These are phyloP conservation scores for Colletotrichum sp. DNA, from an alignment of 2,329 filamentous ascomycete species.

Conservation along the genomic window DNA sequence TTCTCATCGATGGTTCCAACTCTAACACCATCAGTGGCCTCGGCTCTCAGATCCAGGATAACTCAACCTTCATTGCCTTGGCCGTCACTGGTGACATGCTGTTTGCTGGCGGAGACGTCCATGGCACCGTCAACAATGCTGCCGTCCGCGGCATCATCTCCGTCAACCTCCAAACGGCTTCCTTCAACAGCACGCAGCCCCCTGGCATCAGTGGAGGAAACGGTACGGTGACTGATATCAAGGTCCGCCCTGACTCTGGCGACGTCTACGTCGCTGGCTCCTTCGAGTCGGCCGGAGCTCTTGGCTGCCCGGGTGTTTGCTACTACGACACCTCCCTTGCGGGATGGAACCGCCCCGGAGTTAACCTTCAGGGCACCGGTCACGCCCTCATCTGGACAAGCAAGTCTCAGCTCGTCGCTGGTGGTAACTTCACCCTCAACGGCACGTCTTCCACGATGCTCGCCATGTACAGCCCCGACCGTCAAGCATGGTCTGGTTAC, in stretches of 20 bases:
- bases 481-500: constrained; percentile 69
- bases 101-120: constrained; percentile 83
- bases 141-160: constrained; percentile 76
- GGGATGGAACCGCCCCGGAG: constrained; percentile 83
- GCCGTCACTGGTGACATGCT: constrained; percentile 70
- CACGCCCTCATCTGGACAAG: constrained; percentile 78
- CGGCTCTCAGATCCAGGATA: constrained; percentile 65
- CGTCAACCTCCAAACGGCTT: constrained; percentile 73
- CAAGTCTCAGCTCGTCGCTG: constrained; percentile 74
- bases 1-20: constrained; percentile 80
- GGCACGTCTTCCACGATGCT: constrained; percentile 68
- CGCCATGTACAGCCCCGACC: constrained; percentile 73
- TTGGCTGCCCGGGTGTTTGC: constrained; percentile 85
- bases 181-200: constrained; percentile 71
- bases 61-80: constrained; percentile 78
- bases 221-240: constrained; percentile 78
- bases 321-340: constrained; percentile 72
- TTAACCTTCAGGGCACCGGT: constrained; percentile 72
- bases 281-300: constrained; percentile 82
- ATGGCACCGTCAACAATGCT: constrained; percentile 69
- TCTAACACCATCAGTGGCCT: constrained; percentile 73
- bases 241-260: constrained; percentile 69
- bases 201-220: constrained; percentile 74
- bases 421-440: constrained; percentile 76
- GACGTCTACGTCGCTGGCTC: constrained; percentile 87